These are phyloP conservation scores for Dictyostelium citrinum DNA, from an alignment of 78 protist species.

Conservation along the genomic window DNA sequence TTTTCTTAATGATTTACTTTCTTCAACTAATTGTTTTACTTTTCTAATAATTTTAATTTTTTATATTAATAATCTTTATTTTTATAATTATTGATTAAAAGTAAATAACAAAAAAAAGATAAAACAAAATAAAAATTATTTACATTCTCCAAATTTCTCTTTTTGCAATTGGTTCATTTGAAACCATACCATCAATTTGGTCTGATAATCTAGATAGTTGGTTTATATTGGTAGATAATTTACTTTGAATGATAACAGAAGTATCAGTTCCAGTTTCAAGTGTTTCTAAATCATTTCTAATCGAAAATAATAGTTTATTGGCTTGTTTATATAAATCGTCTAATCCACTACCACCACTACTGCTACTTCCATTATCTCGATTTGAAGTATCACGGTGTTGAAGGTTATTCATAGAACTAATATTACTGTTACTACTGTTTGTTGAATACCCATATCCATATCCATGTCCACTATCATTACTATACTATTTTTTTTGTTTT, in stretches of 20 bases:
- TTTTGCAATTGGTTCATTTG: conserved; percentile 53
- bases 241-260: conserved; percentile 41
- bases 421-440: background rate
- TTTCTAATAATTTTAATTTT: background rate
- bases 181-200: conserved; percentile 57
- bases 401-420: background rate
- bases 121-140: background rate
- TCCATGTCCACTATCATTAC: background rate
- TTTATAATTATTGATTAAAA: no score
- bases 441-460: background rate
- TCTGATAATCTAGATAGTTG: conserved; percentile 44
- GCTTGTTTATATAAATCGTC: conserved; percentile 43
- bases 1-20: conserved; percentile 60
- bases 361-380: background rate
- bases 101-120: no score
- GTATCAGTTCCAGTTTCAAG: conserved; percentile 54
- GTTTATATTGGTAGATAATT: conserved; percentile 36
- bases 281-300: conserved; percentile 41
- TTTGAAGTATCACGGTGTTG: background rate
- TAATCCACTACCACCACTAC: background rate
- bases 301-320: conserved; percentile 40
- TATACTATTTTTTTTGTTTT: background rate
- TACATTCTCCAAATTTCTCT: conserved; percentile 79
- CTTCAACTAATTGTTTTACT: conserved; percentile 44
- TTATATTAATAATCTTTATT: background rate